Percentiles rank a stretch among this genome's conserved stretches.
Evolutionary conservation across 306 rosid species (phyloP).

Genomic region (Vicia faba): DNA sequence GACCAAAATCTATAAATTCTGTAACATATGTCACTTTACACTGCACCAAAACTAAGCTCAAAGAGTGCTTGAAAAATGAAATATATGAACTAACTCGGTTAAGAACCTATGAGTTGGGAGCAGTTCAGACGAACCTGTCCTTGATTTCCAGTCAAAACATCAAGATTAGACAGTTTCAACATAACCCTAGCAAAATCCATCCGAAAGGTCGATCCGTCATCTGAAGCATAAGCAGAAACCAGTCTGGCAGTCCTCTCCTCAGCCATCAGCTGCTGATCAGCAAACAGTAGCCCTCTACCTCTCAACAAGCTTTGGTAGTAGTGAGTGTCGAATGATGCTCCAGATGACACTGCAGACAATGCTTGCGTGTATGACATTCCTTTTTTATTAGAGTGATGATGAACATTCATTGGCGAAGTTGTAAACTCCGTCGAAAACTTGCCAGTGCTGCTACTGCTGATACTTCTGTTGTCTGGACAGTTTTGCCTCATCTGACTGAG

Average conservation of each 20-base stretch:
- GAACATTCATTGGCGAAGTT: conserved; percentile 27
- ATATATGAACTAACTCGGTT: not conserved
- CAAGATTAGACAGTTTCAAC: conserved; percentile 70
- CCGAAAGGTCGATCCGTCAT: conserved; percentile 73
- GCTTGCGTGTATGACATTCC: conserved; percentile 52
- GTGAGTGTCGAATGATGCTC: conserved; percentile 66
- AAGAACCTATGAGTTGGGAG: conserved; percentile 33
- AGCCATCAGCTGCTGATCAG: conserved; percentile 89
- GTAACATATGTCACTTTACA: not conserved
- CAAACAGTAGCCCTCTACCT: conserved; percentile 78
- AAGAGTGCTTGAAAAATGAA: conserved; percentile 3
- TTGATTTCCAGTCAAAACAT: conserved; percentile 47
- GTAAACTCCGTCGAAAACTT: conserved; percentile 25
- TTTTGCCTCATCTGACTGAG: conserved; percentile 54
- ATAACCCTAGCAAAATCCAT: conserved; percentile 71
- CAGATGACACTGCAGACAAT: conserved; percentile 55
- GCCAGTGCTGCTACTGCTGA: not conserved
- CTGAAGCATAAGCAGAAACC: conserved; percentile 76
- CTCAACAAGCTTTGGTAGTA: conserved; percentile 61
- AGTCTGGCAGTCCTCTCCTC: conserved; percentile 57
- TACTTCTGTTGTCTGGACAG: conserved; percentile 43
- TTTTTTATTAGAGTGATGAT: conserved; percentile 33
- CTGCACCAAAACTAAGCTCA: not conserved
- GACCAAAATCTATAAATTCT: conserved; percentile 11
- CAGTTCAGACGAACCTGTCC: conserved; percentile 52